These are phyloP conservation scores for Colletotrichum kahawae DNA, from an alignment of 2,329 filamentous ascomycete genomes.

Conservation along the genomic window DNA sequence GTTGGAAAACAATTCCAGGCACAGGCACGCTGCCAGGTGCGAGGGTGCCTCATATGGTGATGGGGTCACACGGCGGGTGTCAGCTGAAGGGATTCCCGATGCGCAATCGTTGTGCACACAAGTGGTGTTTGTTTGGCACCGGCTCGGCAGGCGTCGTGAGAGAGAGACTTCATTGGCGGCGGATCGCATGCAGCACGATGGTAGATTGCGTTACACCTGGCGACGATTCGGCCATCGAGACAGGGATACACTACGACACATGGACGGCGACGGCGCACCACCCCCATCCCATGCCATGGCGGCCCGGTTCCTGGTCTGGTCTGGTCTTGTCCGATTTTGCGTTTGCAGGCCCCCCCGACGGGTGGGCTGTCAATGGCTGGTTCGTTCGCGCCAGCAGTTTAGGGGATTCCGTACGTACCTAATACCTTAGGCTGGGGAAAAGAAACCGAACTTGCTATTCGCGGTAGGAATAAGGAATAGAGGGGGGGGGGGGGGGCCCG, in stretches of 20 bases:
- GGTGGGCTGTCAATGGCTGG: not conserved
- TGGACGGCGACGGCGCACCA: not conserved
- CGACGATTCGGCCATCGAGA: constrained; percentile 6
- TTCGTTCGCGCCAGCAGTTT: not conserved
- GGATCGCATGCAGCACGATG: constrained; percentile 8
- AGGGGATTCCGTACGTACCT: not conserved
- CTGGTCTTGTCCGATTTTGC: not conserved
- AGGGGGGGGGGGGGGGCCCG: not conserved
- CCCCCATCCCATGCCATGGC: not conserved
- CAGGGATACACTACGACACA: not conserved
- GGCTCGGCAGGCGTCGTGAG: not conserved
- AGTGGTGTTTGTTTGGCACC: not conserved
- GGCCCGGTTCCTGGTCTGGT: constrained; percentile 4
- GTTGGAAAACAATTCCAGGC: too few relatives aligned
- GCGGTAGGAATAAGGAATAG: not conserved
- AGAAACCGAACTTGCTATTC: not conserved
- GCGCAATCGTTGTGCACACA: not conserved
- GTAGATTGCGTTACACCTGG: constrained; percentile 14
- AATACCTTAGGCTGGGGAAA: not conserved
- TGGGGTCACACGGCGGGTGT: not conserved
- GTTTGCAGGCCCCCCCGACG: not conserved
- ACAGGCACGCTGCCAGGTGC: too few relatives aligned
- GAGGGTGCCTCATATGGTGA: not conserved
- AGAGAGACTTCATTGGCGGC: not conserved
- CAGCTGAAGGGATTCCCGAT: not conserved